Conservation (phyloP, 192 early-diverging fungal species). For the Coemansia furcata region DNA sequence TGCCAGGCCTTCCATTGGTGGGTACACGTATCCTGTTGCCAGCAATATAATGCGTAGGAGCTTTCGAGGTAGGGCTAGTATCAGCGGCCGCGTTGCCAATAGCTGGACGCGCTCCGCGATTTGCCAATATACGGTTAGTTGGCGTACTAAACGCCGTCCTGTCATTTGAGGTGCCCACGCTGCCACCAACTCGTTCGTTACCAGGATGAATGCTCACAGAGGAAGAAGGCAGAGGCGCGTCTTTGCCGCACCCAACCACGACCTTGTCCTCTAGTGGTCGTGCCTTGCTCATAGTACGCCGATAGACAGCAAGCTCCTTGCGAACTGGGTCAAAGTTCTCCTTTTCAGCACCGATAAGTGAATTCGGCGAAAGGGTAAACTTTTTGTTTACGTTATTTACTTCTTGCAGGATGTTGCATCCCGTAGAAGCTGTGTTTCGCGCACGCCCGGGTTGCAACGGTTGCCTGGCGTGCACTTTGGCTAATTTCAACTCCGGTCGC, state of each 20-base stretch:
- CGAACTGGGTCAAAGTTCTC: conserved; percentile 42
- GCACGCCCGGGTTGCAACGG: background rate
- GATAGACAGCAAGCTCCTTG: conserved; percentile 19
- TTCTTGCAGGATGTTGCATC: conserved; percentile 8
- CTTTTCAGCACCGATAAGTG: conserved; percentile 29
- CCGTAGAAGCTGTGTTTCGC: background rate
- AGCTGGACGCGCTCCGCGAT: background rate
- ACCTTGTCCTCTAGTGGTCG: background rate
- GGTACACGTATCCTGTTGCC: background rate
- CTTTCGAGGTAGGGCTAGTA: background rate
- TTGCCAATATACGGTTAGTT: background rate
- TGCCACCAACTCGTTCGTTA: background rate
- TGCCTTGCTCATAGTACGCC: background rate
- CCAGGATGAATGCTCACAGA: background rate
- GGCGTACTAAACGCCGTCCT: background rate
- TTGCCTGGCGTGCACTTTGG: background rate
- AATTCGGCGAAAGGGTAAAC: conserved; percentile 26
- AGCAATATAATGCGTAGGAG: background rate
- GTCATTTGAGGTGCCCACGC: background rate
- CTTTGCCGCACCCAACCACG: background rate
- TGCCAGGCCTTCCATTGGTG: background rate
- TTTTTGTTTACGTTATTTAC: conserved; percentile 6
- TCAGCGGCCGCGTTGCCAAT: too few relatives aligned
- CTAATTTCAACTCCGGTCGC: background rate
- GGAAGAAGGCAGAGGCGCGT: background rate